Conservation (phyloP, 2,329 filamentous ascomycete species). For the Xylariaceae sp. region DNA sequence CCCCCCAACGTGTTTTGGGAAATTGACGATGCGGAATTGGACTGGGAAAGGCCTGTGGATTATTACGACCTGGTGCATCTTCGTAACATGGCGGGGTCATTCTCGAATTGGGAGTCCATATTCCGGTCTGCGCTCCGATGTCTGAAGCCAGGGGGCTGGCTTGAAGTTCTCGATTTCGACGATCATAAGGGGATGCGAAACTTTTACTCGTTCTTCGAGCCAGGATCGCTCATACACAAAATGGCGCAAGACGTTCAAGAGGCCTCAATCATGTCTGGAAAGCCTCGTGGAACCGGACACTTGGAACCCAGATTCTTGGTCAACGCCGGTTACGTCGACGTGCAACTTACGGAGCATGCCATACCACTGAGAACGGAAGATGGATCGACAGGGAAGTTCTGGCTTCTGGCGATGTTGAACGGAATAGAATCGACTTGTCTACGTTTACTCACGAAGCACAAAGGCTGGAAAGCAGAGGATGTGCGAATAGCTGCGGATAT, state of each 20-base stretch:
- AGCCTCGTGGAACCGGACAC: slow-evolving; percentile 40
- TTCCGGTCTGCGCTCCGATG: slow-evolving; percentile 50
- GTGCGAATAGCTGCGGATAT: slow-evolving; percentile 43
- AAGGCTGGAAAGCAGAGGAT: slow-evolving; percentile 47
- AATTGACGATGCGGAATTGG: slow-evolving; percentile 53
- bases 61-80: slow-evolving; percentile 54
- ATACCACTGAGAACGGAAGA: slow-evolving; percentile 44
- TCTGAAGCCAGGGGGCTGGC: slow-evolving; percentile 53
- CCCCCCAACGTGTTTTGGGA: slow-evolving; percentile 58
- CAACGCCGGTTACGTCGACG: slow-evolving; percentile 48
- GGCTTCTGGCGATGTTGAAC: slow-evolving; percentile 49
- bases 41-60: slow-evolving; percentile 51
- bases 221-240: slow-evolving; percentile 40
- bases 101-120: slow-evolving; percentile 51
- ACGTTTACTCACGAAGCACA: slow-evolving; percentile 47
- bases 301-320: slow-evolving; percentile 40
- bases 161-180: slow-evolving; percentile 53
- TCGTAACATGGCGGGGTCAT: slow-evolving; percentile 51
- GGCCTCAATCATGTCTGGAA: slow-evolving; percentile 41
- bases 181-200: slow-evolving; percentile 35
- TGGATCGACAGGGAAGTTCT: slow-evolving; percentile 47
- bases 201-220: slow-evolving; percentile 36
- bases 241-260: slow-evolving; percentile 37
- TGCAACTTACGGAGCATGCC: slow-evolving; percentile 41
- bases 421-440: slow-evolving; percentile 45